Evolutionary conservation across 2,329 filamentous ascomycete genomes (phyloP).

Genomic region (Taxawa tesnikishii): DNA sequence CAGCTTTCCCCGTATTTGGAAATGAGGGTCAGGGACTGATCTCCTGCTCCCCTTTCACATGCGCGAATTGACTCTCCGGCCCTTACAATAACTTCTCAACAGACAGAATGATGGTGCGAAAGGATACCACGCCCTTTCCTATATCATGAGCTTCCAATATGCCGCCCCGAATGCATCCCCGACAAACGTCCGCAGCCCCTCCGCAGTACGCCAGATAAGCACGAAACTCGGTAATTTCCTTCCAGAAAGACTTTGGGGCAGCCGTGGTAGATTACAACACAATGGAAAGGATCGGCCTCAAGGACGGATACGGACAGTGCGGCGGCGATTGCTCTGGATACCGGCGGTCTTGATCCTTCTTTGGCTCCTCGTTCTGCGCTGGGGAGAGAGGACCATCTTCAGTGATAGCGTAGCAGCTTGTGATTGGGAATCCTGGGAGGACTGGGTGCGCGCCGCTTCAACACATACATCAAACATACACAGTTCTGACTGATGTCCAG

Average conservation of each 20-base stretch:
- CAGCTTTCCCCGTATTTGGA: too few species aligned
- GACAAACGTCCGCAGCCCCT: neutral
- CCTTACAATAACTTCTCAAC: neutral
- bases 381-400: conserved; percentile 76
- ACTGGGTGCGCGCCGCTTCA: conserved; percentile 53
- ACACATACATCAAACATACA: neutral
- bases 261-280: conserved; percentile 4
- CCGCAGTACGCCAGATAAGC: too few species aligned
- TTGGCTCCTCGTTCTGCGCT: conserved; percentile 69
- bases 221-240: neutral
- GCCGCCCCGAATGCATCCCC: conserved; percentile 5
- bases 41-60: too few species aligned
- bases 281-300: conserved; percentile 5
- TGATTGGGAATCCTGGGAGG: conserved; percentile 79
- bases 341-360: conserved; percentile 42
- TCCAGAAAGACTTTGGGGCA: conserved; percentile 1
- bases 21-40: too few species aligned
- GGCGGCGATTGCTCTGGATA: conserved; percentile 3
- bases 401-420: conserved; percentile 58
- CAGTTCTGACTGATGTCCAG: conserved; percentile 34
- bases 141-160: conserved; percentile 8
- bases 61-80: too few species aligned
- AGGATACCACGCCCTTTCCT: neutral
- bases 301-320: conserved; percentile 1
- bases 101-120: neutral